Conservation (phyloP, 1,139 yeast species). For the Yamadazyma dendronema region DNA sequence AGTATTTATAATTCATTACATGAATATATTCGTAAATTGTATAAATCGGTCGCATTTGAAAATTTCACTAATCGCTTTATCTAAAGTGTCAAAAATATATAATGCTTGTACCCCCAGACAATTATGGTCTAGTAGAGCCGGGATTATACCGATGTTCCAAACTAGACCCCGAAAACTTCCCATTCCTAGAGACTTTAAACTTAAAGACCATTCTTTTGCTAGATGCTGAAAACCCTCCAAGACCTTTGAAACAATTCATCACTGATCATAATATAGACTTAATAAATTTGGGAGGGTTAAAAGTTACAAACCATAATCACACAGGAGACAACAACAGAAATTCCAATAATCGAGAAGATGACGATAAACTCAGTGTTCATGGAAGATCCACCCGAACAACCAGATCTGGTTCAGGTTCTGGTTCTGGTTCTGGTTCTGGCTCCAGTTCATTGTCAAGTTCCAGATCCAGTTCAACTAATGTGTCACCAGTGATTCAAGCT, state of each 20-base stretch:
- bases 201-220: conserved; percentile 58
- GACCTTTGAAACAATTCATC: conserved; percentile 48
- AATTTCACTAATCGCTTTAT: too few species aligned
- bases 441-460: conserved; percentile 5
- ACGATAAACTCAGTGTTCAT: conserved; percentile 13
- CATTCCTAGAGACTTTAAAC: conserved; percentile 63
- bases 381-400: conserved; percentile 4
- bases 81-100: too few species aligned
- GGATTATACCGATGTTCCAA: conserved; percentile 64
- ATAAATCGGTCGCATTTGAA: too few species aligned
- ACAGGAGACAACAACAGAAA: conserved; percentile 29
- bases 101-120: conserved; percentile 78
- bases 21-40: too few species aligned
- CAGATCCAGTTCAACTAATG: conserved; percentile 3
- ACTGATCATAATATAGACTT: conserved; percentile 43
- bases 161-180: conserved; percentile 54
- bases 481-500: conserved; percentile 1
- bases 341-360: conserved; percentile 11
- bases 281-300: conserved; percentile 45
- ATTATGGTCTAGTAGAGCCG: conserved; percentile 73
- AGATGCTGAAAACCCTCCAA: conserved; percentile 72
- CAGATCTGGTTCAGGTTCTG: conserved; percentile 4
- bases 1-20: not conserved
- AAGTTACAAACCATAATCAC: conserved; percentile 42
- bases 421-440: too few species aligned